Evolutionary conservation across 129 eudicot species (phyloP), one percentile per base, ranked within the genome.

Genomic region (Rutidosis leptorrhynchoides): DNA sequence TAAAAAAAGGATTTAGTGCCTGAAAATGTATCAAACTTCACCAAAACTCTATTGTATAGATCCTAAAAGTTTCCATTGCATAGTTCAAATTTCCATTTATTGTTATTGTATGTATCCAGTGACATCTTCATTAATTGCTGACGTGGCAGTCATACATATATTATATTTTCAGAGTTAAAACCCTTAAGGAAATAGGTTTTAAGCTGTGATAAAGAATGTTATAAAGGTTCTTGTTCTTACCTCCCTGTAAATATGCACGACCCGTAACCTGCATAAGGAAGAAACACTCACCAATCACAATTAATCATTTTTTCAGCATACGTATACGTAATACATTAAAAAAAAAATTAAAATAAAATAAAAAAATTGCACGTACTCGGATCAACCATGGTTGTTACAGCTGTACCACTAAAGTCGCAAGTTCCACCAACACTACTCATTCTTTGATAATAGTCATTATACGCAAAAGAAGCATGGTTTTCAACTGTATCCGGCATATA

Each of bases 391-490:
- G 95, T 83, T 7, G 73, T 65, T 21, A 58, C 55, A 14, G 97
- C 97, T 3, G 97, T 79, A 45, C 91, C 97, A 53, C 82, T 87
- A 68, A 90, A 90, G 74, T 90, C 97, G 28, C 97, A 90, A 17
- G 97, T 86, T 33, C 82, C 97, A 33, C 97, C 97, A 16, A 78
- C 67, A 56, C 86, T 69, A 7, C 69, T 77, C 97, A 83, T 90
- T 61, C 74, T 82, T 70, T 90, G 95, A 62, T 90, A 90, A 67
- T 90, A 90, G 78, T 90, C 92, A 77, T 88, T 88, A 74, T 80
- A 88, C 58, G 96, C 96, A 77, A 70, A 88, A 20, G 96, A 88
- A 54, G 97, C 95, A 82, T 90, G 97, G 71, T 73, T 90, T 72
- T 86, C 83, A 48, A 84, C 1, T 2, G 88, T 86, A 76, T 90